Evolutionary conservation across 345 rosid genomes (phyloP).

Genomic region (Ceriops zippeliana): DNA sequence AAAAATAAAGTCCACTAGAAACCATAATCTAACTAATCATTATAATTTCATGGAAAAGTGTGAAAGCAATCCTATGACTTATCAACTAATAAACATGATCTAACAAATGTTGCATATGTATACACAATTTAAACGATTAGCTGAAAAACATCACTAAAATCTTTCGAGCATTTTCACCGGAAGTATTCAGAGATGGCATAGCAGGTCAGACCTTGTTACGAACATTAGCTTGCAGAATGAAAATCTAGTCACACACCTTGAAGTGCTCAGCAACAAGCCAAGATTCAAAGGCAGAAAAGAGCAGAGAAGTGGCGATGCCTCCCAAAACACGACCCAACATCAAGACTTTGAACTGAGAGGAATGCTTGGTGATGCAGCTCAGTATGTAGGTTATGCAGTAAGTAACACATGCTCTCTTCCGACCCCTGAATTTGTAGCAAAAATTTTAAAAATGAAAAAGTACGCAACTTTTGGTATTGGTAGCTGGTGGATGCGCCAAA

Average conservation of each 20-base stretch:
- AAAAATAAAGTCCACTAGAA: too few relatives aligned
- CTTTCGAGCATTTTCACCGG: background rate
- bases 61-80: too few relatives aligned
- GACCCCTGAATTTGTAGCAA: slow-evolving; percentile 56
- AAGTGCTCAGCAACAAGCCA: slow-evolving; percentile 19
- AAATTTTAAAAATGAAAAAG: background rate
- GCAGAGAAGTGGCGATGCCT: slow-evolving; percentile 32
- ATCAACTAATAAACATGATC: too few relatives aligned
- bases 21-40: too few relatives aligned
- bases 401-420: slow-evolving; percentile 84
- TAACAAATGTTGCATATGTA: too few relatives aligned
- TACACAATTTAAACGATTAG: too few relatives aligned
- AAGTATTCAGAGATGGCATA: background rate
- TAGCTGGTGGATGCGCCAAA: background rate
- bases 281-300: slow-evolving; percentile 22
- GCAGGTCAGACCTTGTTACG: background rate
- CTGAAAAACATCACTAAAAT: too few relatives aligned
- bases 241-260: background rate
- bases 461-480: background rate
- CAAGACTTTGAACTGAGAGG: slow-evolving; percentile 81
- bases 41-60: too few relatives aligned
- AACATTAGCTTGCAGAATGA: background rate
- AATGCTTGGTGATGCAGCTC: slow-evolving; percentile 91
- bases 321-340: slow-evolving; percentile 71
- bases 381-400: slow-evolving; percentile 83